These are phyloP conservation scores for Paramyrothecium sp. DNA, from an alignment of 2,329 filamentous ascomycete genomes.

Conservation along the genomic window DNA sequence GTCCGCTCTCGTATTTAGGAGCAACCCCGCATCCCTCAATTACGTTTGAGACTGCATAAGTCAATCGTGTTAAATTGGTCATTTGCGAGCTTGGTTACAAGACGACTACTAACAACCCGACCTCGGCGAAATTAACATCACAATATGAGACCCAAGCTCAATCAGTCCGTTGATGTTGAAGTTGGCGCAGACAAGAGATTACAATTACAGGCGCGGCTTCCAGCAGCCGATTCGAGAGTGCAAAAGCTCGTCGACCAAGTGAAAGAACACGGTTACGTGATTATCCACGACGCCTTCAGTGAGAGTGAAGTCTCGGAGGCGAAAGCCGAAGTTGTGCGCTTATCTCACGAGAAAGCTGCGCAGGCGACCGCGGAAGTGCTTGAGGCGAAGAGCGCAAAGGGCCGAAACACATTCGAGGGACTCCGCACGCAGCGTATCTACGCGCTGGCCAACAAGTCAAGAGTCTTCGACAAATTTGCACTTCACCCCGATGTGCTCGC, in stretches of 20 bases:
- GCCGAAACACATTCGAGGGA: constrained; percentile 34
- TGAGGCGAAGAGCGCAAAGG: neutral
- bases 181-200: constrained; percentile 1
- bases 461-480: constrained; percentile 34
- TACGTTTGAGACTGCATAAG: no score
- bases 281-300: constrained; percentile 28
- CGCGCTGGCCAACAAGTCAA: constrained; percentile 34
- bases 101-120: no score
- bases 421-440: constrained; percentile 34
- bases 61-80: no score
- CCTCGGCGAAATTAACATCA: no score
- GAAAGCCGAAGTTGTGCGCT: constrained; percentile 16
- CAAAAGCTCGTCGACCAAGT: constrained; percentile 14
- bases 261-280: constrained; percentile 28
- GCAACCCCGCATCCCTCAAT: no score
- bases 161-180: neutral
- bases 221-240: neutral
- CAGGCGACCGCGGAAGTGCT: constrained; percentile 16
- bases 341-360: constrained; percentile 13
- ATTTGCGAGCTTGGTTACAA: no score
- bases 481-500: constrained; percentile 30
- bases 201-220: no score
- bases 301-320: constrained; percentile 25
- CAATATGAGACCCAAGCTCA: neutral
- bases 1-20: no score